Conservation (phyloP, 305 asterid species). For the Fraxinus greggii region DNA sequence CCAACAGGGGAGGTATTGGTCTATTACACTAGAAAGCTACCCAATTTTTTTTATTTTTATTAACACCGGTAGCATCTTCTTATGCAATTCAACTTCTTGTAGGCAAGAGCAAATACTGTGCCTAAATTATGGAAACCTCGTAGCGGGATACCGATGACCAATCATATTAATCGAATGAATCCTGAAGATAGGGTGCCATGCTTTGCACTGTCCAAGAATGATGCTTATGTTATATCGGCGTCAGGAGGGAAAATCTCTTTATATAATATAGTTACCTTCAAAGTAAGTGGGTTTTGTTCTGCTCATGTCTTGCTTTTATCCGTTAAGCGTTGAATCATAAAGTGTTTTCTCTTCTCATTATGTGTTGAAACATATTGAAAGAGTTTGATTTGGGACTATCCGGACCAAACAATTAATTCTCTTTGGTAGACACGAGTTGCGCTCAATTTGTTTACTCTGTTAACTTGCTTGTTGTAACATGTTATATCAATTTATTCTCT, state of each 20-base stretch:
- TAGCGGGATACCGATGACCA: conserved; percentile 61
- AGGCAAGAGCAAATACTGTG: conserved; percentile 51
- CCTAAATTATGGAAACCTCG: conserved; percentile 57
- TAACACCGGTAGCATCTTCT: conserved; percentile 6
- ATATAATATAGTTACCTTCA: conserved; percentile 59
- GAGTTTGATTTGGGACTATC: neutral
- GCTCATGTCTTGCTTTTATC: neutral
- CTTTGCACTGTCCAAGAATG: conserved; percentile 69
- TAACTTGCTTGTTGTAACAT: neutral
- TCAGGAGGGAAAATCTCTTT: conserved; percentile 62
- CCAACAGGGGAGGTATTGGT: conserved; percentile 45
- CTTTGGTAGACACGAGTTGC: neutral
- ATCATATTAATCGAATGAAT: conserved; percentile 46
- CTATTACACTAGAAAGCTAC: conserved; percentile 5
- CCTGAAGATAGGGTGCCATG: conserved; percentile 60
- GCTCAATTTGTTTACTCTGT: neutral
- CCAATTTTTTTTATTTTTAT: neutral
- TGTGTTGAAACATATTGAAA: neutral
- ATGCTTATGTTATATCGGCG: conserved; percentile 60
- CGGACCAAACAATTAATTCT: neutral
- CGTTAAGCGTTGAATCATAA: neutral
- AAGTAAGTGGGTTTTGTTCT: conserved; percentile 30
- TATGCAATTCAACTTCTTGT: conserved; percentile 6
- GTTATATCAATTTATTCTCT: neutral
- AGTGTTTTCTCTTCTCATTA: neutral